A percentile compares a stretch with the other conserved stretches of the same genome.
phyloP scores from a whole-genome alignment of 257 asterid species.

The Agastache rugosa region DNA sequence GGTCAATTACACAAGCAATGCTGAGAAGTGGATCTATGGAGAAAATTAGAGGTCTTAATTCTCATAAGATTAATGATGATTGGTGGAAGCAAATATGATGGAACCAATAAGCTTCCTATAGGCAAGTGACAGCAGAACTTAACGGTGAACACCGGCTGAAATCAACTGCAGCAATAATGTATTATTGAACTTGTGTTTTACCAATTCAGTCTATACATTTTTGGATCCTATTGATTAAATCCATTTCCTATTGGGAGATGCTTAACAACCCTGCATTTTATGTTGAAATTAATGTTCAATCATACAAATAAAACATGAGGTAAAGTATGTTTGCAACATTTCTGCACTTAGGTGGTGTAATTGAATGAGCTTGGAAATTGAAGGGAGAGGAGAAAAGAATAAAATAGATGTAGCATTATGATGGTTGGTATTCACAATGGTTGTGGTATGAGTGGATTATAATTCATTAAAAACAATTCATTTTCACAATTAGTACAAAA shows the following conservation, averaged over 20 bases:
- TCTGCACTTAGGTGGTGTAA: too few relatives aligned
- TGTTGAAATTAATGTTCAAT: neutral
- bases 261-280: neutral
- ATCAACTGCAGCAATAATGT: slow-evolving; percentile 50
- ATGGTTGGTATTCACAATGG: too few relatives aligned
- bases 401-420: too few relatives aligned
- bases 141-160: slow-evolving; percentile 22
- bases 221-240: slow-evolving; percentile 7
- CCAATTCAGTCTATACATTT: slow-evolving; percentile 21
- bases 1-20: slow-evolving; percentile 76
- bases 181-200: slow-evolving; percentile 27
- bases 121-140: slow-evolving; percentile 30
- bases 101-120: slow-evolving; percentile 49
- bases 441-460: too few relatives aligned
- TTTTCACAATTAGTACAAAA: too few relatives aligned
- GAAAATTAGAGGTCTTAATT: slow-evolving; percentile 49
- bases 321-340: too few relatives aligned
- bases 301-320: neutral
- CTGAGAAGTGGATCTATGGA: slow-evolving; percentile 96
- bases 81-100: slow-evolving; percentile 38
- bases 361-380: too few relatives aligned
- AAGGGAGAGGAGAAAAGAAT: too few relatives aligned
- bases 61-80: slow-evolving; percentile 1
- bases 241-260: neutral
- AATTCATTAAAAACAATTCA: too few relatives aligned